Evolutionary conservation across 2,329 filamentous ascomycete genomes (phyloP).

Genomic region (Endothia cerciana): DNA sequence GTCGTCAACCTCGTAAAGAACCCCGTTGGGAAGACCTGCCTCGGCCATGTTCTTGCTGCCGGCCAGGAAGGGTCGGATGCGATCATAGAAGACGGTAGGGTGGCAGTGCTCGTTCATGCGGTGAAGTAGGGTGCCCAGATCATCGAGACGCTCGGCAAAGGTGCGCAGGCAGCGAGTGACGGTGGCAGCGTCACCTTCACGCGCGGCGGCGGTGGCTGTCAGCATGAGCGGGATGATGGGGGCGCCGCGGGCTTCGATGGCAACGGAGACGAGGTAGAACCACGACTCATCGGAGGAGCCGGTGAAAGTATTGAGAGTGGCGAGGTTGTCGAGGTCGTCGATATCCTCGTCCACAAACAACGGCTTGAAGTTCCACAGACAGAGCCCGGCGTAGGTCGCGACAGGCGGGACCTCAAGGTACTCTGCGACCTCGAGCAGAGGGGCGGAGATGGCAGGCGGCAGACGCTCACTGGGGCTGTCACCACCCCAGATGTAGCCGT

Average conservation of each 20-base stretch:
- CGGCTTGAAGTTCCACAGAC: constrained; percentile 96
- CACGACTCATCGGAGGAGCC: constrained; percentile 96
- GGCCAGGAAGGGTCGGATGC: constrained; percentile 93
- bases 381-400: constrained; percentile 89
- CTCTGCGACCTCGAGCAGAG: constrained; percentile 75
- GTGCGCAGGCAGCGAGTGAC: constrained; percentile 78
- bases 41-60: constrained; percentile 98
- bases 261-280: constrained; percentile 96
- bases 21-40: constrained; percentile 83
- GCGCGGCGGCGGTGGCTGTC: constrained; percentile 79
- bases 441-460: constrained; percentile 81
- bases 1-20: constrained; percentile 80
- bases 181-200: constrained; percentile 67
- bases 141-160: constrained; percentile 87
- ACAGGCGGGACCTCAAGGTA: constrained; percentile 87
- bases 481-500: constrained; percentile 96
- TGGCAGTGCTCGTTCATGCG: constrained; percentile 97
- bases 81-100: constrained; percentile 91
- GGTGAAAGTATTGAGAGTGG: constrained; percentile 87
- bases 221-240: constrained; percentile 89
- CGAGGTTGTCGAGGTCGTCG: constrained; percentile 84
- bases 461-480: constrained; percentile 78
- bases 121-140: constrained; percentile 76
- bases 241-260: constrained; percentile 90
- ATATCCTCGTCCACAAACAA: constrained; percentile 82